Percentiles rank a stretch among this genome's conserved stretches.
Evolutionary conservation across 805 yeast genomes (phyloP).

Genomic region (Barnettozyma salicaria): DNA sequence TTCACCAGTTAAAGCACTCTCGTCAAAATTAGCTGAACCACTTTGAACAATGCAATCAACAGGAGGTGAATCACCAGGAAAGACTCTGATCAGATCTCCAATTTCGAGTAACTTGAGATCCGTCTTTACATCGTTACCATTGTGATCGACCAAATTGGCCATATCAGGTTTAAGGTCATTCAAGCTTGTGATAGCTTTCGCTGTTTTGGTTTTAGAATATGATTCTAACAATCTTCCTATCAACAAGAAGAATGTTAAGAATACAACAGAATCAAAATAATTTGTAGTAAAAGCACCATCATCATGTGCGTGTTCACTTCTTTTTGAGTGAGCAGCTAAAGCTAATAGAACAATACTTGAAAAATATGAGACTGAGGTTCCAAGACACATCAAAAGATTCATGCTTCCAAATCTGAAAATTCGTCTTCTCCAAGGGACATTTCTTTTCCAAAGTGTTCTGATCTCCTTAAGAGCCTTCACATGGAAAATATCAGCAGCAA

Average conservation of each 20-base stretch:
- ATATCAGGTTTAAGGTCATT: slow-evolving; percentile 43
- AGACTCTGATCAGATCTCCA: slow-evolving; percentile 43
- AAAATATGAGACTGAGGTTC: slow-evolving; percentile 67
- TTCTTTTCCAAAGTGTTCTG: slow-evolving; percentile 48
- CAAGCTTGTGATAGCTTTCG: slow-evolving; percentile 54
- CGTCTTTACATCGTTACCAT: slow-evolving; percentile 29
- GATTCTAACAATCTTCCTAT: slow-evolving; percentile 68
- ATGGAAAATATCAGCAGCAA: slow-evolving; percentile 70
- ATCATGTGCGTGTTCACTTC: slow-evolving; percentile 6
- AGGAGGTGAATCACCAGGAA: slow-evolving; percentile 56
- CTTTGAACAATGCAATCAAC: slow-evolving; percentile 47
- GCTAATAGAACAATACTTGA: slow-evolving; percentile 55
- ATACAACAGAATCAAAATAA: slow-evolving; percentile 75
- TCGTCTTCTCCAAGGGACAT: slow-evolving; percentile 49
- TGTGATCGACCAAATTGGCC: slow-evolving; percentile 39
- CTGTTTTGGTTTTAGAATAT: slow-evolving; percentile 59
- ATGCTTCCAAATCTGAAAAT: slow-evolving; percentile 70
- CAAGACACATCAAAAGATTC: slow-evolving; percentile 67
- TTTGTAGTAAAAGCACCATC: slow-evolving; percentile 49
- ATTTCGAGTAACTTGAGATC: slow-evolving; percentile 43
- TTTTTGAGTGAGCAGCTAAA: slow-evolving; percentile 33
- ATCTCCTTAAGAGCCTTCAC: slow-evolving; percentile 58
- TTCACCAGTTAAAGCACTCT: slow-evolving; percentile 59
- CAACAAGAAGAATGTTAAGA: slow-evolving; percentile 62
- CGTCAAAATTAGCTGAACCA: slow-evolving; percentile 48